phyloP scores from a whole-genome alignment of 139 green algal species.

The Coccomyxa sp. region DNA sequence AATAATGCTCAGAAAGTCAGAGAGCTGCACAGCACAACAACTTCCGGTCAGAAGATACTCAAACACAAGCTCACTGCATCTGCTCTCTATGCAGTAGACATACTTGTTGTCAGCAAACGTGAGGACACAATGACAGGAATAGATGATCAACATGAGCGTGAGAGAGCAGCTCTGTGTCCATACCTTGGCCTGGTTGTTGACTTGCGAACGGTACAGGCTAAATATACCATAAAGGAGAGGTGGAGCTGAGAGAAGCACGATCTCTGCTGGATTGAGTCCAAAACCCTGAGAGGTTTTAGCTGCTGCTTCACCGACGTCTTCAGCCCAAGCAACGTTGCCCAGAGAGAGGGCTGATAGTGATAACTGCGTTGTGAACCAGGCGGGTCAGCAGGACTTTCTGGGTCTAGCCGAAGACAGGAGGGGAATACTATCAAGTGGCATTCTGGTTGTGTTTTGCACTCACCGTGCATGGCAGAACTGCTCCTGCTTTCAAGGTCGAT shows the following conservation, averaged over 20 bases:
- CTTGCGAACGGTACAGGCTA: slow-evolving; percentile 4
- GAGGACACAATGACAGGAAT: not conserved
- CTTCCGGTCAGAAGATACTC: not conserved
- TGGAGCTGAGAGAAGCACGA: not conserved
- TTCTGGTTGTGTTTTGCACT: too few species aligned
- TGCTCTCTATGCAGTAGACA: not conserved
- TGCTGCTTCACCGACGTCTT: too few species aligned
- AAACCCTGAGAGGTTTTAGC: not conserved
- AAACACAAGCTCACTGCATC: not conserved
- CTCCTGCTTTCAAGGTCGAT: too few species aligned
- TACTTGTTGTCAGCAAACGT: not conserved
- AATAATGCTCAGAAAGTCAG: slow-evolving; percentile 14
- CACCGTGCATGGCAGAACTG: too few species aligned
- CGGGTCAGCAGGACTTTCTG: too few species aligned
- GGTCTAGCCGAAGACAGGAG: too few species aligned
- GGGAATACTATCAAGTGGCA: too few species aligned
- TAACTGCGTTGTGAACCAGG: too few species aligned
- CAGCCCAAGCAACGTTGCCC: too few species aligned
- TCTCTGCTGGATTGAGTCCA: not conserved
- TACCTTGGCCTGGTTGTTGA: slow-evolving; percentile 6
- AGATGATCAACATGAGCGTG: not conserved
- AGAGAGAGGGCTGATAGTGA: too few species aligned
- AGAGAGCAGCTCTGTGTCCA: not conserved
- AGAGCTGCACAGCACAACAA: slow-evolving; percentile 8
- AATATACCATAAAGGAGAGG: slow-evolving; percentile 8